Conservation (phyloP, 176 grass and related monocot genomes). For the Triticum aestivum region IWGSC_CS_RefSeq_v2.1 NC_057799.1:450465996-450466495, state of each 20-base stretch:
- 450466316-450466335: background rate
- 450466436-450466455: background rate
- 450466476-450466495: no score
- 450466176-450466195: constrained; percentile 23
- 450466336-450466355: background rate
- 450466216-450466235: constrained; percentile 36
- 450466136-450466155: constrained; percentile 25
- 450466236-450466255: constrained; percentile 14
- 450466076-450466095: constrained; percentile 62
- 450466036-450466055: constrained; percentile 38
- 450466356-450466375: background rate
- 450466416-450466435: background rate
- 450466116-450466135: constrained; percentile 23
- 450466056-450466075: constrained; percentile 36
- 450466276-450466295: constrained; percentile 13
- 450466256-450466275: constrained; percentile 28
- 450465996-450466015: constrained; percentile 26
- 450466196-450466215: constrained; percentile 28
- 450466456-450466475: no score
- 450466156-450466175: background rate
- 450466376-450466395: background rate
- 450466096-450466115: constrained; percentile 62
- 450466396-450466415: background rate
- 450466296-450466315: background rate
- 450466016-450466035: constrained; percentile 27